Percentiles rank a stretch among this genome's conserved stretches.
These are phyloP conservation scores for Beauveria caledonica DNA, from an alignment of 2,329 filamentous ascomycete genomes.

Conservation along the genomic window DNA sequence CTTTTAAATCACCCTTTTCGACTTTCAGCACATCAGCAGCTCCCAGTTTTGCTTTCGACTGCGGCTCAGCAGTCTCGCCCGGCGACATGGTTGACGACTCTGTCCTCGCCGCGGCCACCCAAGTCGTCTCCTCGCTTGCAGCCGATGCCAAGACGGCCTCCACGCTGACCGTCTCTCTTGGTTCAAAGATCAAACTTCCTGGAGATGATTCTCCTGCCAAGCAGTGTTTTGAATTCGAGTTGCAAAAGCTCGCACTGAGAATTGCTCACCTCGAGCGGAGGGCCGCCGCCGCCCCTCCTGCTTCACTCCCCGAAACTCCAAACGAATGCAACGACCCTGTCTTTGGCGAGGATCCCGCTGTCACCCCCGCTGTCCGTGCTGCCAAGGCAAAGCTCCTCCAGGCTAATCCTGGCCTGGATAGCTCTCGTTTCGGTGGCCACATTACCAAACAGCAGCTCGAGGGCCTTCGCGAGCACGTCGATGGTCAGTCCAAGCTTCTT, in stretches of 20 bases:
- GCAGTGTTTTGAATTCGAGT: conserved; percentile 69
- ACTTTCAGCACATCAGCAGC: background rate
- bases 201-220: conserved; percentile 71
- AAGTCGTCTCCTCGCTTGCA: conserved; percentile 46
- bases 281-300: conserved; percentile 51
- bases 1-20: background rate
- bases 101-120: conserved; percentile 44
- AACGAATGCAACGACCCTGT: conserved; percentile 64
- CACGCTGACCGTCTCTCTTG: conserved; percentile 32
- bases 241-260: conserved; percentile 67
- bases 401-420: conserved; percentile 32
- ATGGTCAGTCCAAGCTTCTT: conserved; percentile 88
- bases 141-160: conserved; percentile 31
- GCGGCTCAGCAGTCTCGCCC: conserved; percentile 10
- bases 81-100: conserved; percentile 44
- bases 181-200: conserved; percentile 59
- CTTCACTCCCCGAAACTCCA: conserved; percentile 69
- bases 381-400: conserved; percentile 38
- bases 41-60: background rate
- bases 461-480: conserved; percentile 81
- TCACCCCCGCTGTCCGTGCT: conserved; percentile 31
- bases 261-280: conserved; percentile 78
- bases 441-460: conserved; percentile 77
- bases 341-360: conserved; percentile 45
- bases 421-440: conserved; percentile 33